Evolutionary conservation across 2,329 filamentous ascomycete genomes (phyloP), one percentile per base, ranked within the genome.

Genomic region (Ilyonectria destructans): DNA sequence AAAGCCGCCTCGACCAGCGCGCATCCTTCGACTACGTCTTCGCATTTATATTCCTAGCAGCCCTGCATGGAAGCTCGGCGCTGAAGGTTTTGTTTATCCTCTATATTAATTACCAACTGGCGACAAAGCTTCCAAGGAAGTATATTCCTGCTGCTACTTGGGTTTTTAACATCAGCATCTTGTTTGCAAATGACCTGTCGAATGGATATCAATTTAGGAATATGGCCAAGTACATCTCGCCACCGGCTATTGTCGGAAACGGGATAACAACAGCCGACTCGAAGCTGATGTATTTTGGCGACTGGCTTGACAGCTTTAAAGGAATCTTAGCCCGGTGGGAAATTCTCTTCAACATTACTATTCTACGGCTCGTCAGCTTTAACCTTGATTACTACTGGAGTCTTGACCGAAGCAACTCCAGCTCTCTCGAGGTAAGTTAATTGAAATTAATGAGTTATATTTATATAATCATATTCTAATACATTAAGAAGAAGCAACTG

Each of bases 351-450:
- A 99, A 99, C 77, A 90, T 99, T 69, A 98, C 96, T 3, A 92
- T 98, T 29, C 84, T 99, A 64, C 91, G 96, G 5, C 86, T 98
- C 56, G 95, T 99, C 75, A 98, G 96, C 80, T 99, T 97, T 87
- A 98, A 98, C 80, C 82, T 99, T 78, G 96, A 99, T 82, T 95
- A 97, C 80, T 96, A 97, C 80, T 99, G 96, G 96, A 96, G 93
- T 75, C 81, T 93, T 3, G 90, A 93, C 71, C 86, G 89, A 66
- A 84, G 87, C 45, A 82, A 81, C 68, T 84, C 88, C 31, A 95
- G 90, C 75, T 87, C 92, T 9, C 81, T 97, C 46, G 96, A 98
- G 91, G 96, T 98, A 89, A 79, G 89, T 82, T 4, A 6, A 19
- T 26, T 7, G 21, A 26, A 19, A 26, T 4, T 13, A 12, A n/a